A percentile compares a stretch with the other conserved stretches of the same genome.
These are phyloP conservation scores for Mycena maculata DNA, from an alignment of 768 basidiomycete species.

Conservation along the genomic window DNA sequence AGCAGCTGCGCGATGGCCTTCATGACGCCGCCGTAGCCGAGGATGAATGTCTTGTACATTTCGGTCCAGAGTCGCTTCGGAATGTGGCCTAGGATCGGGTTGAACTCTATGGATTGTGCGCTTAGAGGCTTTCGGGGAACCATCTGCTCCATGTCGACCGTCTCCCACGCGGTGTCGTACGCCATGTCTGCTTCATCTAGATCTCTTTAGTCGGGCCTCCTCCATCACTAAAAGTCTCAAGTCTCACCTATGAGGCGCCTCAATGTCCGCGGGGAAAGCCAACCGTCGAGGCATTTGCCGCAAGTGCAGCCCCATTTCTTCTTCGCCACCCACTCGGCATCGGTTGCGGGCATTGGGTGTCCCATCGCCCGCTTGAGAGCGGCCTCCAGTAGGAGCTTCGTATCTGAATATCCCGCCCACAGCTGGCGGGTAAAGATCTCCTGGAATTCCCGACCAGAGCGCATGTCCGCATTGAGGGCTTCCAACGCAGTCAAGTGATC, in stretches of 20 bases:
- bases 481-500: conserved; percentile 14
- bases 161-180: conserved; percentile 17
- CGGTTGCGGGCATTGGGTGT: conserved; percentile 3
- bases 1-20: conserved; percentile 23
- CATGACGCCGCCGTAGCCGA: conserved; percentile 27
- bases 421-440: conserved; percentile 8
- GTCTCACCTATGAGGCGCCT: conserved; percentile 33
- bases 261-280: conserved; percentile 37
- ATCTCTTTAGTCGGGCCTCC: neutral
- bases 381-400: neutral
- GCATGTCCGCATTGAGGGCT: conserved; percentile 8
- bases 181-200: conserved; percentile 26
- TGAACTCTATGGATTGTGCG: neutral
- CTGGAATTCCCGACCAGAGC: conserved; percentile 10
- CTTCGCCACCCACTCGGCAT: conserved; percentile 33
- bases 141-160: conserved; percentile 6
- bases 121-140: conserved; percentile 15
- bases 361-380: conserved; percentile 24
- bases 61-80: conserved; percentile 16
- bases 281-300: conserved; percentile 36
- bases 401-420: conserved; percentile 12
- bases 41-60: conserved; percentile 31
- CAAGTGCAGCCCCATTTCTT: conserved; percentile 41
- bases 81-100: conserved; percentile 21
- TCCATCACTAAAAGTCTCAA: neutral